phyloP scores from a whole-genome alignment of 352 stramenopile genomes.

The Phytopythium chamaehyphon region DNA sequence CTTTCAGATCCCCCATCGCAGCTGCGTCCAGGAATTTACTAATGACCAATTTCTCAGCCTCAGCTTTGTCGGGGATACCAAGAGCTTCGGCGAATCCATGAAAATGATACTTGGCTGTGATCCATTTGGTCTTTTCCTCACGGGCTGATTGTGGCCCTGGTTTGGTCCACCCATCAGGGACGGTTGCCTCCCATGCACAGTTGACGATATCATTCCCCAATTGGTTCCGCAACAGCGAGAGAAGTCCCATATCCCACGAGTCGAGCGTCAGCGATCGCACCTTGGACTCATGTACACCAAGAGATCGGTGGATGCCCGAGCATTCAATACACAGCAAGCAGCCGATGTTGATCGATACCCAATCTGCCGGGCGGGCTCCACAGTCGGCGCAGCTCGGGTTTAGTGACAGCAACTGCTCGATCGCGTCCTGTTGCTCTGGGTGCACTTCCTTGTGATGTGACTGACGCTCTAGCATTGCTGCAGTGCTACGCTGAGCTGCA shows the following conservation, averaged over 20 bases:
- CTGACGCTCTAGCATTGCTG: conserved; percentile 81
- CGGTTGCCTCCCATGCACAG: conserved; percentile 53
- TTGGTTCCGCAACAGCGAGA: conserved; percentile 58
- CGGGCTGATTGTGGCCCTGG: conserved; percentile 37
- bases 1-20: conserved; percentile 29
- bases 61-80: conserved; percentile 15
- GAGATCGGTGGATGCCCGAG: conserved; percentile 94
- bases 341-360: conserved; percentile 96
- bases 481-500: conserved; percentile 70
- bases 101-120: conserved; percentile 86
- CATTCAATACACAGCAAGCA: conserved; percentile 97
- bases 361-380: conserved; percentile 83
- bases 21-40: conserved; percentile 47
- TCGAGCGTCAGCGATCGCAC: conserved; percentile 90
- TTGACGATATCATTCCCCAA: conserved; percentile 75
- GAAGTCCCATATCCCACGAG: conserved; percentile 81
- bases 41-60: conserved; percentile 21
- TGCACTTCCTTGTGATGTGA: conserved; percentile 79
- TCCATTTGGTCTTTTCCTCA: conserved; percentile 78
- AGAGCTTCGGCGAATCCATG: conserved; percentile 53
- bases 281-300: conserved; percentile 97
- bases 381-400: conserved; percentile 74
- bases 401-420: conserved; percentile 51
- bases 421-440: conserved; percentile 67
- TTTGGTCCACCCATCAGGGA: conserved; percentile 51